Evolutionary conservation across 768 basidiomycete genomes (phyloP).

Genomic region (Tricholoma furcatifolium): DNA sequence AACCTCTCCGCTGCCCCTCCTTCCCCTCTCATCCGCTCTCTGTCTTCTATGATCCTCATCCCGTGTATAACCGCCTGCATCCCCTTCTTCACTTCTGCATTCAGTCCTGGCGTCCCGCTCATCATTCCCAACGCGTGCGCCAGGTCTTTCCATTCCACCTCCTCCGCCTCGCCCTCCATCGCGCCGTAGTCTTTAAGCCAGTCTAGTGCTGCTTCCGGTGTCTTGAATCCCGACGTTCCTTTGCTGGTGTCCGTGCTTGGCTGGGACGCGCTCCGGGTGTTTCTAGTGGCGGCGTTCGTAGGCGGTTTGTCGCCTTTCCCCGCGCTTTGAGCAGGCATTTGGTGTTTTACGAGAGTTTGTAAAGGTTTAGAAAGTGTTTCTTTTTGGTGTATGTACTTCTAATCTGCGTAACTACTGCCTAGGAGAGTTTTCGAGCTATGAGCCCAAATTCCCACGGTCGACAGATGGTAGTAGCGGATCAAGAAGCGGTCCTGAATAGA

Average conservation of each 20-base stretch:
- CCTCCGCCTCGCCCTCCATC: not conserved
- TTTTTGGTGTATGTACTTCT: not conserved
- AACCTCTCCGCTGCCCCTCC: not conserved
- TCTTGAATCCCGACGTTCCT: not conserved
- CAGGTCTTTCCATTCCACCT: not conserved
- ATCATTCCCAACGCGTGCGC: no score
- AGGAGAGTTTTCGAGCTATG: not conserved
- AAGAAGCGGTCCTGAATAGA: no score
- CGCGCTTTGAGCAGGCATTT: not conserved
- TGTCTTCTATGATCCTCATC: not conserved
- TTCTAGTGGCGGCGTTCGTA: no score
- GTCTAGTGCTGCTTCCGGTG: not conserved
- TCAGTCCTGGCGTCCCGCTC: no score
- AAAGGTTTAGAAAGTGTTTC: not conserved
- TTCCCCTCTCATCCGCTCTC: not conserved
- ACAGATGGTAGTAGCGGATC: not conserved
- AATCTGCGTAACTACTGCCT: not conserved
- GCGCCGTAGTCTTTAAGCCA: no score
- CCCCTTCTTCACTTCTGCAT: not conserved
- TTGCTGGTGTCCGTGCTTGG: not conserved
- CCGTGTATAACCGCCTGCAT: not conserved
- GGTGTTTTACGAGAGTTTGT: not conserved
- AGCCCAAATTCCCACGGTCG: conserved; percentile 1
- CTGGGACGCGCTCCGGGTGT: no score
- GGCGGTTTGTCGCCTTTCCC: no score